Evolutionary conservation across 164 flowering plant species (phyloP), one percentile per base, ranked within the genome.

Genomic region (Dillenia suffruticosa): DNA sequence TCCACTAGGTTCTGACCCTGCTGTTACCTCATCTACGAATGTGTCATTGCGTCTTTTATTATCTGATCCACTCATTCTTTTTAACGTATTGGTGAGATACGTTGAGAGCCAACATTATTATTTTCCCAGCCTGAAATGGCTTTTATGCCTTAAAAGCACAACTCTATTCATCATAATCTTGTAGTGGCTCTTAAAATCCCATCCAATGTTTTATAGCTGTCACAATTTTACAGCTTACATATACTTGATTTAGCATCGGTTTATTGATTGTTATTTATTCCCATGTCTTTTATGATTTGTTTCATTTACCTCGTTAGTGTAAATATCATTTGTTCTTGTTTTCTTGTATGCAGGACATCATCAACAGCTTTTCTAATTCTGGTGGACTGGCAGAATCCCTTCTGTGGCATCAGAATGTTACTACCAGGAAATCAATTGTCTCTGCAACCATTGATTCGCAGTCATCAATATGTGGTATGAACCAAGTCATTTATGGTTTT

Each of bases 391-490:
- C 70, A 57, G 74, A 74, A 6, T 51, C 62, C 53, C 57, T 55
- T 13, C 52, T 69, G 11, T 76, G 79, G 78, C 45, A 72, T 45
- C 83, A 70, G 46, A 70, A 63, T 71, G 63, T 60, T 54, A 66
- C 59, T 56, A 67, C 65, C 5, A 71, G 60, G 70, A 71, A 61
- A 32, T 53, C 84, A 22, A 64, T 72, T 51, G 44, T 70, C 9
- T 66, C 86, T 7, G 70, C 70, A 2, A 68, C 86, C 15, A 71
- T 79, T 4, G 88, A 87, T 69, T 79, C 90, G 9, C 88, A 79
- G 52, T 87, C 88, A 48, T 87, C 94, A 1, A 74, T 84, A 14
- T 81, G 88, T 65, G 88, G 88, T 84, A 81, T 47, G 73, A 10
- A 32, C 40, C 7, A 32, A 32, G 40, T 32, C 40, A 32, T 32